These are phyloP conservation scores for Tolypocladium endophyticum DNA, from an alignment of 2,329 filamentous ascomycete genomes.

Conservation along the genomic window DNA sequence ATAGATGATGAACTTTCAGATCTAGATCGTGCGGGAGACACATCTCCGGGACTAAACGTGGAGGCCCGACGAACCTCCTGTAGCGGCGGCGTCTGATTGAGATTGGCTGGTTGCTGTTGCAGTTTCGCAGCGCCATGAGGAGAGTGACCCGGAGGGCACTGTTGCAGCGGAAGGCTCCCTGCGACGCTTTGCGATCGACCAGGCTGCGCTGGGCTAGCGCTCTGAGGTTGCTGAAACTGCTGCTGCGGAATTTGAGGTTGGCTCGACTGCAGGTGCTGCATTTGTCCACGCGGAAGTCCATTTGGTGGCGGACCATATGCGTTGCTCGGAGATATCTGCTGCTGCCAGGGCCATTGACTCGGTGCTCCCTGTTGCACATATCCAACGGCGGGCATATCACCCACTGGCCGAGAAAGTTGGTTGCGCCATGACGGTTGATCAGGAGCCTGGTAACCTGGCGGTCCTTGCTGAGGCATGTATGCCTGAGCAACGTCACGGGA, in stretches of 20 bases:
- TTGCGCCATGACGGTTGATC: not conserved
- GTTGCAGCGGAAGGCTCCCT: not conserved
- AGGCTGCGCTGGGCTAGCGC: not conserved
- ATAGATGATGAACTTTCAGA: slow-evolving; percentile 7
- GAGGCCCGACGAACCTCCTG: slow-evolving; percentile 2
- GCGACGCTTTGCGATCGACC: slow-evolving; percentile 1
- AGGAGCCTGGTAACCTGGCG: not conserved
- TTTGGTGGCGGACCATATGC: not conserved
- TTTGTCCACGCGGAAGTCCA: not conserved
- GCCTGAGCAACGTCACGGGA: not conserved
- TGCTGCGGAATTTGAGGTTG: not conserved
- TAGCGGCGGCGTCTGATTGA: not conserved
- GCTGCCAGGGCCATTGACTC: not conserved
- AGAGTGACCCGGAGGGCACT: not conserved
- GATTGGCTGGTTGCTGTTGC: not conserved
- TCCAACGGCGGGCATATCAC: slow-evolving; percentile 4
- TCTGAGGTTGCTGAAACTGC: not conserved
- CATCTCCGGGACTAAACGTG: slow-evolving; percentile 3
- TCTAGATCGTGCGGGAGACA: slow-evolving; percentile 6
- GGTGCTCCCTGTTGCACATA: not conserved
- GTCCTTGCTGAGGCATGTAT: not conserved
- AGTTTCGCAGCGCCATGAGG: not conserved
- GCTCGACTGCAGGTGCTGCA: not conserved
- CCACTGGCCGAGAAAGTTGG: slow-evolving; percentile 4
- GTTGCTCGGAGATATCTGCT: not conserved